These are phyloP conservation scores for Leccinum variicolor DNA, from an alignment of 768 basidiomycete genomes.

Conservation along the genomic window DNA sequence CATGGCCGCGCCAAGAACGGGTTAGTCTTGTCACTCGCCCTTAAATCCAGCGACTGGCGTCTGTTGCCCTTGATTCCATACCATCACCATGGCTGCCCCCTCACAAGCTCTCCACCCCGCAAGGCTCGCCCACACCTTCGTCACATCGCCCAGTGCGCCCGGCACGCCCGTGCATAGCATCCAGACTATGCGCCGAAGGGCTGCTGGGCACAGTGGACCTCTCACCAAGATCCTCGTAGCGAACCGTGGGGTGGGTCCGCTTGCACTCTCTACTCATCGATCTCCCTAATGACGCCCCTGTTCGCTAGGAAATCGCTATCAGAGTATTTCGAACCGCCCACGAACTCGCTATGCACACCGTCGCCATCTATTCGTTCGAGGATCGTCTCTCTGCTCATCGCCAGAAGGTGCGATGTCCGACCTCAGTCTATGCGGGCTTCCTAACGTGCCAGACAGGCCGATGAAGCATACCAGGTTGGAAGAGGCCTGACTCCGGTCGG, in stretches of 20 bases:
- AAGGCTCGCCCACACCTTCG: slow-evolving; percentile 69
- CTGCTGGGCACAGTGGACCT: slow-evolving; percentile 87
- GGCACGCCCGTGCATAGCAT: slow-evolving; percentile 88
- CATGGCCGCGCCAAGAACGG: slow-evolving; percentile 3
- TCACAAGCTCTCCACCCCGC: slow-evolving; percentile 60
- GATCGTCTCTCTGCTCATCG: slow-evolving; percentile 96
- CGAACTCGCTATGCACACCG: slow-evolving; percentile 98
- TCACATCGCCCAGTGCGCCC: slow-evolving; percentile 70
- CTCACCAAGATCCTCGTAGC: slow-evolving; percentile 91
- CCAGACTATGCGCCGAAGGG: slow-evolving; percentile 86
- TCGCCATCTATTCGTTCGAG: slow-evolving; percentile 97
- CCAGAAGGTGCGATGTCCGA: slow-evolving; percentile 73
- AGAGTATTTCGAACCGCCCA: slow-evolving; percentile 98
- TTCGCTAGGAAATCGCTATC: slow-evolving; percentile 90
- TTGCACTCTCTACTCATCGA: slow-evolving; percentile 4
- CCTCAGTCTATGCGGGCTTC: slow-evolving; percentile 27
- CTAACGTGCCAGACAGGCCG: slow-evolving; percentile 55
- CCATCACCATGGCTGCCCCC: slow-evolving; percentile 26
- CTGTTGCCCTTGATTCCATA: slow-evolving; percentile 8
- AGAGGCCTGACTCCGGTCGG: slow-evolving; percentile 94
- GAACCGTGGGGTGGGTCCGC: slow-evolving; percentile 74
- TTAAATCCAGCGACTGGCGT: slow-evolving; percentile 5
- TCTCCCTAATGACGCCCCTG: slow-evolving; percentile 3
- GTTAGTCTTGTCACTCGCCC: background rate
- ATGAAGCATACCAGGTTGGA: slow-evolving; percentile 98